Base-by-base conservation (phyloP, 2,329 filamentous ascomycete genomes). In the Aspergillus persii region DNA sequence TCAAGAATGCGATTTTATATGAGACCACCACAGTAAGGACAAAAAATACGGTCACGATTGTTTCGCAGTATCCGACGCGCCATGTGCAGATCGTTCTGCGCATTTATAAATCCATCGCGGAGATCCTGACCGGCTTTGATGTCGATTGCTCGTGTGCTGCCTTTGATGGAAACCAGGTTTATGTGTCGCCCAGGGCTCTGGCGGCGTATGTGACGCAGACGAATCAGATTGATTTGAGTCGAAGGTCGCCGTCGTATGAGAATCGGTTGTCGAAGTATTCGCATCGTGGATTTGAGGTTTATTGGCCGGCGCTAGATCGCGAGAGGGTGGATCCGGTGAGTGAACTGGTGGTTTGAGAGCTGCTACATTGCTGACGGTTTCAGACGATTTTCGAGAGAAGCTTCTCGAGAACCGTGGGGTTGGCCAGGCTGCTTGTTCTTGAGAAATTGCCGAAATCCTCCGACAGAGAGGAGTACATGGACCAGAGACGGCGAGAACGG, bases 111-210 rank as follows among this genome's bases (percentile, higher is more conserved):
- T 92, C 88, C 0, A 78, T 96, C 50, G 89, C 90, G 1, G 90
- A 96, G 72, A 93, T 96, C 39, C 81, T 96, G 27, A 92, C 91
- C 3, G 92, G 92, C 0, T 96, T 96, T 66, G 92, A 96, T 67
- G 91, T 96, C 52, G 91, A 95, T 71, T 92, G 89, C 71, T 89
- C 90, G 0, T 91, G 91, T 61, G 89, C 87, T 27, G 91, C 90
- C 3, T 96, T 90, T 66, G 86, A 95, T 71, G 92, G 92, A 39
- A 83, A 84, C 23, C 89, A 95, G 68, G 91, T 96, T 18, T 96
- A 89, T 69, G 86, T 86, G 27, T 87, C 89, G 2, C 92, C 92
- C 2, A 84, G 92, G 58, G 91, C 91, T 2, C 73, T 96, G 12
- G 86, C 86, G 49, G 88, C 91, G 8, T 94, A 89, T 73, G 88